Base-by-base conservation (phyloP, 805 yeast species). In the Wickerhamomyces subpelliculosus region DNA sequence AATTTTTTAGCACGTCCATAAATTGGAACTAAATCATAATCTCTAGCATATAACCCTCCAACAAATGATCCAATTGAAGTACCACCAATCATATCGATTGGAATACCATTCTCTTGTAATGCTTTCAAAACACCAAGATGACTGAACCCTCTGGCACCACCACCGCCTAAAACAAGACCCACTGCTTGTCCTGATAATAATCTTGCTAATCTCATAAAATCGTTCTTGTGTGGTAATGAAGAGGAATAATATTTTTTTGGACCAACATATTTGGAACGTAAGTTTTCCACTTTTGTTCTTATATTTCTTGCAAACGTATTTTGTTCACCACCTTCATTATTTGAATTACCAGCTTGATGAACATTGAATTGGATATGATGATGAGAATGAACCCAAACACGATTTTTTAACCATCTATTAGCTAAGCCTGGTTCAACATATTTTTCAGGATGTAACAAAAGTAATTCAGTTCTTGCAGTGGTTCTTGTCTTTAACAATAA, bases 41-140 rank as follows among this genome's bases (percentile, higher is more conserved):
- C 97, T 46, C 79, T 77, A 1, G 97, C 97, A 55, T 90, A 90
- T 20, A 93, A 61, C 0, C 97, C 98, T 18, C 98, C 97, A 32
- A 93, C 85, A 60, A 93, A 87, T 0, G 97, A 78, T 0, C 98
- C 98, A 37, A 90, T 90, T 0, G 97, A 89, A 0, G 98, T 90
- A 2, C 98, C 98, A 1, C 98, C 98, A 36, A 90, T 75, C 43
- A 89, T 66, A 61, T 90, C 98, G 27, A 93, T 80, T 0, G 98
- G 98, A 12, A 90, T 84, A 0, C 97, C 97, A 39, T 79, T 78
- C 45, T 85, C 94, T 57, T 90, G 97, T 9, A 90, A 62, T 0
- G 97, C 96, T 36, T 78, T 76, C n/a, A 90, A 74, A 4, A 93
- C 81, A 4, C 98, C 98, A 29, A 90, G 69, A 57, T 90, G 98